Base-by-base conservation (phyloP, 208 protist genomes). In the Leishmania lainsoni region DNA sequence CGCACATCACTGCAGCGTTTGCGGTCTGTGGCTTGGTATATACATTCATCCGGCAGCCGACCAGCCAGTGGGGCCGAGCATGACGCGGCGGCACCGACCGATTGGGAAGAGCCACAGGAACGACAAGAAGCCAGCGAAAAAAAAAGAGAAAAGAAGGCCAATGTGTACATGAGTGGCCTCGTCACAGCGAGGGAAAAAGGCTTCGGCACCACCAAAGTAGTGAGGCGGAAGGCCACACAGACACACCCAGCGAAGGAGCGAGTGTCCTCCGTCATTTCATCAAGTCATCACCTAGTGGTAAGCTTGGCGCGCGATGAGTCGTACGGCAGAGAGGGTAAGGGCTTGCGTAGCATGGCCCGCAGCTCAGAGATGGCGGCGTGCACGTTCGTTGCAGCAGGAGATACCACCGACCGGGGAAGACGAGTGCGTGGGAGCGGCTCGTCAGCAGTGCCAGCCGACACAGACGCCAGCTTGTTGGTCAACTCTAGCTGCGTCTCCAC, bases 321-420 rank as follows among this genome's bases (percentile, higher is more conserved):
- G 78, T 94, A 94, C n/a, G 94, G 93, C 35, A 97, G 75, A 3
- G 90, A 84, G 5, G 93, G 92, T 10, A 97, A 86, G 29, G 95
- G 95, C 45, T 90, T 88, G 35, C 93, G 93, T 68, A 98, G 84
- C 84, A 98, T 87, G 10, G 77, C 84, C 32, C 90, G 88, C 42
- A 98, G 86, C 80, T 98, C 93, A 48, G 84, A 90, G 80, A 98
- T 91, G 52, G 93, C 91, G 20, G 89, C 83, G 78, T 94, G 95
- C 48, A 94, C 93, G 84, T 94, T 97, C 20, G 86, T 87, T 70
- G 66, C 89, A 0, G 86, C 81, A 14, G 91, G 89, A 26, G 87
- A 93, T 52, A 88, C 76, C 1, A 87, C 80, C 29, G 84, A 84
- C 1, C 82, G 77, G 5, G 82, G 82, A 51, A 81, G 63, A 56